phyloP scores from a whole-genome alignment of 2,329 filamentous ascomycete species.

The Corniculantispora saksenae region DNA sequence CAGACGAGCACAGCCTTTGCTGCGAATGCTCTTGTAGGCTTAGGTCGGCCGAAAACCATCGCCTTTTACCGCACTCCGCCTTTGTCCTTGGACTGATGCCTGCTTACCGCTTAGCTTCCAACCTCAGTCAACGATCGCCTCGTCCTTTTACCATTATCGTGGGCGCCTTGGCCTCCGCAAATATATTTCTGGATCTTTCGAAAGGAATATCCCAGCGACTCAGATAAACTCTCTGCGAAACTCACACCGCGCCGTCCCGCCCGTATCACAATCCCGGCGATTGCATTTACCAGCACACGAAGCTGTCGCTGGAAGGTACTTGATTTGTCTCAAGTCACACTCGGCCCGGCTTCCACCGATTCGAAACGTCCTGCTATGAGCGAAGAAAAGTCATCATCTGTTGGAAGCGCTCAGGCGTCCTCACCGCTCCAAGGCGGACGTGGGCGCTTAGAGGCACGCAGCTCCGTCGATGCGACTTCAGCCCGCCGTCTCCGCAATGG shows the following conservation, averaged over 20 bases:
- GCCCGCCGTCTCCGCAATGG: conserved; percentile 38
- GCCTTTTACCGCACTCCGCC: neutral
- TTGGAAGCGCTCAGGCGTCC: conserved; percentile 35
- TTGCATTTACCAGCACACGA: neutral
- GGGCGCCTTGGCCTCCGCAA: neutral
- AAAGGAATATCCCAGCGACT: neutral
- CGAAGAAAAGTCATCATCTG: conserved; percentile 33
- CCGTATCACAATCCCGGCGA: neutral
- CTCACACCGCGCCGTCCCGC: neutral
- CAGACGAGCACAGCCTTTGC: neutral
- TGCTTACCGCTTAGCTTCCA: neutral
- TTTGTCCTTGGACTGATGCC: neutral
- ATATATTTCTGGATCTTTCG: no score
- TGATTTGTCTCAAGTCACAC: neutral
- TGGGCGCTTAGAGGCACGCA: conserved; percentile 43
- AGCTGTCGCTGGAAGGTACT: neutral
- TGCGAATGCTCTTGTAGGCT: neutral
- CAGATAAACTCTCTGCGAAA: neutral
- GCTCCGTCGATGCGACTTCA: conserved; percentile 37
- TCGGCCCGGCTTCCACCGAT: neutral
- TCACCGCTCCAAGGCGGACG: conserved; percentile 50
- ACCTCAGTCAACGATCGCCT: neutral
- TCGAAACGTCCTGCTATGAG: conserved; percentile 24
- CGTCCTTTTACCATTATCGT: neutral
- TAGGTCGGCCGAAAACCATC: neutral